A percentile compares a stretch with the other conserved stretches of the same genome.
Conservation (phyloP, 2,329 filamentous ascomycete genomes). For the Arthroderma sp. region DNA sequence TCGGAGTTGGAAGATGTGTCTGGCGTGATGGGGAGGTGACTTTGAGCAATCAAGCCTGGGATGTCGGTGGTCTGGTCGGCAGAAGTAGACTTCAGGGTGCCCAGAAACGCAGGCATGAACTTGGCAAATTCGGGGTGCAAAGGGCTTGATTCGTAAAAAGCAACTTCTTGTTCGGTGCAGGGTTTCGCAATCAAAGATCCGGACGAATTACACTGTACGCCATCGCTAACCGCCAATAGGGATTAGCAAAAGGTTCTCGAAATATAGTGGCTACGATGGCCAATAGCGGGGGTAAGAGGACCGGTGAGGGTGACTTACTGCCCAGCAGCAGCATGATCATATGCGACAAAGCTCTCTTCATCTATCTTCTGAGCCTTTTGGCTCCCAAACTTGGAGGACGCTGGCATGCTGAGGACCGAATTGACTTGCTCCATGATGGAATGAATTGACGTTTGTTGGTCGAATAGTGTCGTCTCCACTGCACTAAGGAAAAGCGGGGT, state of each 20-base stretch:
- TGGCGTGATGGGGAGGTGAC: slow-evolving; percentile 10
- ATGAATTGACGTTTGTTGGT: no score
- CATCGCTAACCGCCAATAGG: slow-evolving; percentile 49
- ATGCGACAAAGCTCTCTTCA: slow-evolving; percentile 29
- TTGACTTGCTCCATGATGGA: not conserved
- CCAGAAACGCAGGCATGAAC: slow-evolving; percentile 76
- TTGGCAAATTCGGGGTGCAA: slow-evolving; percentile 60
- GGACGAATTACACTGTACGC: slow-evolving; percentile 70
- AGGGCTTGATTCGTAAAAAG: slow-evolving; percentile 70
- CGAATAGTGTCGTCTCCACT: no score
- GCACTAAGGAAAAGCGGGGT: not conserved
- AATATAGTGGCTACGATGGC: not conserved
- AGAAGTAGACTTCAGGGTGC: slow-evolving; percentile 58
- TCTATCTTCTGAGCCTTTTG: slow-evolving; percentile 24
- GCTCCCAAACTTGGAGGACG: slow-evolving; percentile 21
- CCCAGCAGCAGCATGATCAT: slow-evolving; percentile 35
- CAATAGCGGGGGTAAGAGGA: not conserved
- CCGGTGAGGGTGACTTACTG: slow-evolving; percentile 29
- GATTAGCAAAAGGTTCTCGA: not conserved
- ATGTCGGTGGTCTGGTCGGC: slow-evolving; percentile 25
- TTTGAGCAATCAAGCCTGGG: slow-evolving; percentile 14
- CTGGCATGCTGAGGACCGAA: slow-evolving; percentile 17
- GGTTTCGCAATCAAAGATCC: slow-evolving; percentile 90
- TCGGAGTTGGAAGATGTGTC: slow-evolving; percentile 10
- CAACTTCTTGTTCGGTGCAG: slow-evolving; percentile 71